Conservation (phyloP, 2,329 filamentous ascomycete genomes). For the Exophiala bonariae region DNA sequence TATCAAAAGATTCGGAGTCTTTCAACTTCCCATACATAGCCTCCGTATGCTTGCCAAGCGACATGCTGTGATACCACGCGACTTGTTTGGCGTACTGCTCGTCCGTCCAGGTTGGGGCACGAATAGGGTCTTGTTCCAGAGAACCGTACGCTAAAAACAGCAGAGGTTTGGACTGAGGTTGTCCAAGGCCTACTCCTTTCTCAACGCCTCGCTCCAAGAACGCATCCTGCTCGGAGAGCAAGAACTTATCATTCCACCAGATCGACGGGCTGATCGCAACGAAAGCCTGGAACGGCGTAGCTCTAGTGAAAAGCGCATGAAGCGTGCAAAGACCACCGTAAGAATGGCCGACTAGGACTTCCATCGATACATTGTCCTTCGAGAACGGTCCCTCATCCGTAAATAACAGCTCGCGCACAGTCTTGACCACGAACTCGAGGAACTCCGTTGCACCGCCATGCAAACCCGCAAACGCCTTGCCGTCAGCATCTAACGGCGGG, state of each 20-base stretch:
- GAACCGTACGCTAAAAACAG: conserved; percentile 34
- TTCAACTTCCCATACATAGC: conserved; percentile 26
- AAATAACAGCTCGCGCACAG: conserved; percentile 37
- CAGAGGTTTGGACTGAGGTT: conserved; percentile 17
- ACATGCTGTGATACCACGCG: conserved; percentile 16
- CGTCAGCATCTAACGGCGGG: conserved; percentile 31
- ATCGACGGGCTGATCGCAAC: conserved; percentile 49
- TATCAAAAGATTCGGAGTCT: conserved; percentile 14
- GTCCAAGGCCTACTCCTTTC: background rate
- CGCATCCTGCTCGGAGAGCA: conserved; percentile 34
- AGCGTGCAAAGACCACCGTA: conserved; percentile 52
- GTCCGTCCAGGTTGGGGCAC: conserved; percentile 30
- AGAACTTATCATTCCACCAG: conserved; percentile 48
- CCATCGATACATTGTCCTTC: conserved; percentile 35
- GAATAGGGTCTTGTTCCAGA: conserved; percentile 34
- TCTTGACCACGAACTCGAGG: conserved; percentile 41
- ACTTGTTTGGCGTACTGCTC: conserved; percentile 33
- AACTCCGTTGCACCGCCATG: conserved; percentile 49
- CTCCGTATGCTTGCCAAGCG: conserved; percentile 31
- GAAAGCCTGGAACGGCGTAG: conserved; percentile 45
- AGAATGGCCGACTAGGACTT: conserved; percentile 52
- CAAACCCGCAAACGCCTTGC: conserved; percentile 15
- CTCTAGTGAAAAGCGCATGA: conserved; percentile 44
- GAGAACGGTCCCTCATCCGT: conserved; percentile 31
- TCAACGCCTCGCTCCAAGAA: conserved; percentile 25